Percentiles rank a stretch among this genome's conserved stretches.
These are phyloP conservation scores for Baorangia bicolor DNA, from an alignment of 768 basidiomycete genomes.

Conservation along the genomic window DNA sequence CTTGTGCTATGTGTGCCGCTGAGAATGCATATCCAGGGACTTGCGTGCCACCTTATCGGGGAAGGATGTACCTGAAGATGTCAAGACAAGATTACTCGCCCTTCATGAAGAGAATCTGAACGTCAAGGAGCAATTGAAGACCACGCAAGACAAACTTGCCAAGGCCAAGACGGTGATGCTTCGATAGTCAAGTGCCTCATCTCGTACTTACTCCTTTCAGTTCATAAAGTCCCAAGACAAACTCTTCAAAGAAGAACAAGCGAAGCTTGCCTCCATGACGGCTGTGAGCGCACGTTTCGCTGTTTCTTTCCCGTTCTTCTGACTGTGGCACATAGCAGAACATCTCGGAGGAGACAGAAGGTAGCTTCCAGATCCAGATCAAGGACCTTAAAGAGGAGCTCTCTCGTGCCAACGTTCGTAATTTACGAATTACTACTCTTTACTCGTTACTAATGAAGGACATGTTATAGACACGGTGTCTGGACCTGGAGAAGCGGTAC, in stretches of 20 bases:
- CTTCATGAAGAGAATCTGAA: slow-evolving; percentile 77
- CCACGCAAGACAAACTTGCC: slow-evolving; percentile 67
- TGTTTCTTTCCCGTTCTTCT: slow-evolving; percentile 1
- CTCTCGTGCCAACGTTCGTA: slow-evolving; percentile 50
- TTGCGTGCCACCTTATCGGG: slow-evolving; percentile 74
- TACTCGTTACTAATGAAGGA: not conserved
- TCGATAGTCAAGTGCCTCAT: not conserved
- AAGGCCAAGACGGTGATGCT: slow-evolving; percentile 70
- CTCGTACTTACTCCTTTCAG: slow-evolving; percentile 38
- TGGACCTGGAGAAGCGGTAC: slow-evolving; percentile 61
- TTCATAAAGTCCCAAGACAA: slow-evolving; percentile 94
- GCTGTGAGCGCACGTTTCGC: slow-evolving; percentile 39
- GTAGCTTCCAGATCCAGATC: slow-evolving; percentile 62
- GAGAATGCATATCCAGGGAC: slow-evolving; percentile 48
- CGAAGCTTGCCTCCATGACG: slow-evolving; percentile 47
- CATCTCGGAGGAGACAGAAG: slow-evolving; percentile 72
- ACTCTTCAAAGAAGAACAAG: slow-evolving; percentile 79
- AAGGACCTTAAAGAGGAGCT: slow-evolving; percentile 65
- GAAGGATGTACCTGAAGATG: slow-evolving; percentile 78
- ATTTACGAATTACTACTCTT: not conserved
- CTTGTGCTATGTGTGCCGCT: not conserved
- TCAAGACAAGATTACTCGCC: slow-evolving; percentile 69
- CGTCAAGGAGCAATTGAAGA: slow-evolving; percentile 70
- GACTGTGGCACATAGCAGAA: slow-evolving; percentile 33
- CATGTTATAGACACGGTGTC: slow-evolving; percentile 42